Percentiles rank a stretch among this genome's conserved stretches.
phyloP scores from a whole-genome alignment of 441 rosid species.

The Eutrema salsugineum region DNA sequence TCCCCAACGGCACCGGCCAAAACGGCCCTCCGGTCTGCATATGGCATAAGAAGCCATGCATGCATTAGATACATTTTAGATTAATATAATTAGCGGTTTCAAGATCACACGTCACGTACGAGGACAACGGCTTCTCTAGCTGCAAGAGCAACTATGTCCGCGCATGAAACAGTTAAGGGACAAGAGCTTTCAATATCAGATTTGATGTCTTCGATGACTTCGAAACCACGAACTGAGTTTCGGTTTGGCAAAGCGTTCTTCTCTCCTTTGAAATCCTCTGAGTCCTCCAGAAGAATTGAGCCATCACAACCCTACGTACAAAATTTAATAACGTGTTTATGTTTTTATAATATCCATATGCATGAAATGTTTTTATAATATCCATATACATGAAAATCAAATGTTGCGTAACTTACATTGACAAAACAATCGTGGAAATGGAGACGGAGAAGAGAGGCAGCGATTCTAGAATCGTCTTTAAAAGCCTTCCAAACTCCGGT shows the following conservation, averaged over 20 bases:
- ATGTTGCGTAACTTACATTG: constrained; percentile 40
- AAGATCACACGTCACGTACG: constrained; percentile 32
- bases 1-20: constrained; percentile 63
- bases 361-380: neutral
- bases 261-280: constrained; percentile 49
- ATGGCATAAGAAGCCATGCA: neutral
- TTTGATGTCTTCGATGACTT: constrained; percentile 55
- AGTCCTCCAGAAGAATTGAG: constrained; percentile 55
- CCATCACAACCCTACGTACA: constrained; percentile 52
- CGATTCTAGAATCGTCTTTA: constrained; percentile 60
- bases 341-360: neutral
- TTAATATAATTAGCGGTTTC: neutral
- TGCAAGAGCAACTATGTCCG: constrained; percentile 59
- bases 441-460: constrained; percentile 82
- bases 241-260: constrained; percentile 52
- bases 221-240: constrained; percentile 55
- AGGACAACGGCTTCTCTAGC: constrained; percentile 57
- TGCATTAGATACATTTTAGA: neutral
- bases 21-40: constrained; percentile 71
- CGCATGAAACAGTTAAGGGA: constrained; percentile 57
- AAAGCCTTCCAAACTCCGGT: constrained; percentile 60
- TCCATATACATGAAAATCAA: neutral
- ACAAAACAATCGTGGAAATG: constrained; percentile 87
- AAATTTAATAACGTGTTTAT: no score
- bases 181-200: constrained; percentile 49